Percentiles rank a stretch among this genome's conserved stretches.
Conservation (phyloP, 768 basidiomycete genomes). For the Paxillus ammoniavirescens region DNA sequence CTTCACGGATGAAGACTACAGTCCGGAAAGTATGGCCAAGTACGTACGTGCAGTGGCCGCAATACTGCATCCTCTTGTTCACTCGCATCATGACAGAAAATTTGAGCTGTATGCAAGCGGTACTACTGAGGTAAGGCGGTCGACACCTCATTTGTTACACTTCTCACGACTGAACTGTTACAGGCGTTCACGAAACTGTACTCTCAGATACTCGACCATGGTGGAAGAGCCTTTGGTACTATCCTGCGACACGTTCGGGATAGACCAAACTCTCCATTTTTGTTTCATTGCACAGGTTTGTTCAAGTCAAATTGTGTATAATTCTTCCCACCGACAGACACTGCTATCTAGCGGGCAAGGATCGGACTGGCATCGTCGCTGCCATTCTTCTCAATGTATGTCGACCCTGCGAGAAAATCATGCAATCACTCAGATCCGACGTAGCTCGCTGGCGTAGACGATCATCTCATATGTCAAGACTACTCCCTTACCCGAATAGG, state of each 20-base stretch:
- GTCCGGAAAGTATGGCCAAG: conserved; percentile 83
- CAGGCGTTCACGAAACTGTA: conserved; percentile 83
- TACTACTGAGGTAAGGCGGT: conserved; percentile 63
- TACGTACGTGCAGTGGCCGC: conserved; percentile 48
- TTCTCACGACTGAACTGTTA: neutral
- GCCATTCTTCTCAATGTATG: conserved; percentile 69
- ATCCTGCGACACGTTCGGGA: conserved; percentile 76
- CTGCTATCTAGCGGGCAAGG: conserved; percentile 61
- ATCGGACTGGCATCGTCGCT: conserved; percentile 75
- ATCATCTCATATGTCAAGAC: conserved; percentile 64
- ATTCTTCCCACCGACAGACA: neutral
- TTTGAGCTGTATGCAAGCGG: conserved; percentile 74
- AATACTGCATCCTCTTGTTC: neutral
- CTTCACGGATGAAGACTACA: conserved; percentile 70
- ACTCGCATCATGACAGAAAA: conserved; percentile 19
- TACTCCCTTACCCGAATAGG: conserved; percentile 79
- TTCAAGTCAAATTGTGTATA: neutral
- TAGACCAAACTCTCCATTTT: conserved; percentile 56
- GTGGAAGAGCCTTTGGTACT: conserved; percentile 61
- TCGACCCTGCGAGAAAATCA: neutral
- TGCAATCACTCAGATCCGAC: neutral
- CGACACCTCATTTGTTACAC: neutral
- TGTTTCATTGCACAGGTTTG: conserved; percentile 78
- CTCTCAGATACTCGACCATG: conserved; percentile 77
- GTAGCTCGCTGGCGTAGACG: conserved; percentile 71